phyloP scores from a whole-genome alignment of 2,329 filamentous ascomycete species.

The Trichoderma breve region DNA sequence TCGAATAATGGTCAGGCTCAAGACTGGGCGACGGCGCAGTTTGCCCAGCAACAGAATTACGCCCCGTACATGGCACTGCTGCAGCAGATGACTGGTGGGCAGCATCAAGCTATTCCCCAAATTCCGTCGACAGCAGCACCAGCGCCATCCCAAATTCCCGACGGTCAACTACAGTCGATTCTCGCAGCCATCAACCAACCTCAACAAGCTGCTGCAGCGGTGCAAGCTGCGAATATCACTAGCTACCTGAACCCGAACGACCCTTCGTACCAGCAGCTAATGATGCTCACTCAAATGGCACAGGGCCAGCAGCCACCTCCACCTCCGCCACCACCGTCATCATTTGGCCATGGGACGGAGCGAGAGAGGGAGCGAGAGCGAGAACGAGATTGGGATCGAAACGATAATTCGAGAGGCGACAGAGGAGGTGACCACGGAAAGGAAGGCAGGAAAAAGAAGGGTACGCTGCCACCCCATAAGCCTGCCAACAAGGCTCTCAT shows the following conservation, averaged over 20 bases:
- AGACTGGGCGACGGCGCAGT: conserved; percentile 33
- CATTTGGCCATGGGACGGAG: conserved; percentile 31
- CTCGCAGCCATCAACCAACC: conserved; percentile 43
- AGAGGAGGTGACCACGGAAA: conserved; percentile 34
- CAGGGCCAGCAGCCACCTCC: conserved; percentile 34
- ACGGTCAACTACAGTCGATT: conserved; percentile 45
- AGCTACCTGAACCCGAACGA: conserved; percentile 39
- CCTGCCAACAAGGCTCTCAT: conserved; percentile 56
- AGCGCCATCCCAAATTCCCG: conserved; percentile 29
- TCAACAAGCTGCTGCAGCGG: conserved; percentile 24
- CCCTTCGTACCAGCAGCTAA: conserved; percentile 40
- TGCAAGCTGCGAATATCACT: conserved; percentile 24
- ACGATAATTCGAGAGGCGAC: conserved; percentile 30
- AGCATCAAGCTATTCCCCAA: conserved; percentile 28
- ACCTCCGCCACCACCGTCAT: conserved; percentile 25
- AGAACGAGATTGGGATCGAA: conserved; percentile 37
- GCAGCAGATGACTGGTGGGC: conserved; percentile 40
- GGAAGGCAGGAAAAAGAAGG: conserved; percentile 42
- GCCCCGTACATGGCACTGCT: conserved; percentile 44
- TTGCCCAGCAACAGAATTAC: conserved; percentile 32
- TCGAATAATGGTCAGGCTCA: conserved; percentile 22
- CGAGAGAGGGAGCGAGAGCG: conserved; percentile 28
- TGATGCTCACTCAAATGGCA: conserved; percentile 40
- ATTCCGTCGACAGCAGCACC: conserved; percentile 18
- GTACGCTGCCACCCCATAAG: conserved; percentile 41